Evolutionary conservation across 164 flowering plant genomes (phyloP).

Genomic region (Protea cynaroides): DNA sequence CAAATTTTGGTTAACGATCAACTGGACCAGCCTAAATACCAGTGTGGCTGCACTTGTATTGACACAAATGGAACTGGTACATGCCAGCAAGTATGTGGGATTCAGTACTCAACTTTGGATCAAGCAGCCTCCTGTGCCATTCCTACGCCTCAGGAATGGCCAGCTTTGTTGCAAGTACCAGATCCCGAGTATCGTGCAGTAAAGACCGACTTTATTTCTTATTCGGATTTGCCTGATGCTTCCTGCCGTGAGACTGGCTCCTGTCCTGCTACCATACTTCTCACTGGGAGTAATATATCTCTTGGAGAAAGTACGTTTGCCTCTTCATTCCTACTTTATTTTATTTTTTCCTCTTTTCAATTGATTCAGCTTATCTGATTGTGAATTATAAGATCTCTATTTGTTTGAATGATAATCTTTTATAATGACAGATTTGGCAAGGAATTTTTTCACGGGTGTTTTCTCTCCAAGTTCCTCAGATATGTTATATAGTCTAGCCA

Average conservation of each 20-base stretch:
- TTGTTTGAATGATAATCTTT: conserved; percentile 2
- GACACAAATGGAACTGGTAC: conserved; percentile 46
- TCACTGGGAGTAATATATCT: conserved; percentile 72
- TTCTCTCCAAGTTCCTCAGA: conserved; percentile 33
- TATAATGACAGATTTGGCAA: conserved; percentile 42
- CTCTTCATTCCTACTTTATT: conserved; percentile 5
- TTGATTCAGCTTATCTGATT: not conserved
- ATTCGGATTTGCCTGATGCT: conserved; percentile 51
- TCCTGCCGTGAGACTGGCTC: conserved; percentile 66
- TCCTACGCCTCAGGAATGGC: conserved; percentile 74
- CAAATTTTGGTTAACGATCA: conserved; percentile 47
- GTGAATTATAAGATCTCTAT: not conserved
- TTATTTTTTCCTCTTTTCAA: not conserved
- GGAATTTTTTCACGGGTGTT: conserved; percentile 38
- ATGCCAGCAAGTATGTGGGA: conserved; percentile 63
- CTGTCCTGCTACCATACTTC: conserved; percentile 69
- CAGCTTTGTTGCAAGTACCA: conserved; percentile 74
- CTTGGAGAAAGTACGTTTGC: conserved; percentile 53
- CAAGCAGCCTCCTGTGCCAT: conserved; percentile 60
- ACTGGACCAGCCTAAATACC: conserved; percentile 40
- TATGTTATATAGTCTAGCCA: conserved; percentile 35
- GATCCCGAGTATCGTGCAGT: conserved; percentile 64
- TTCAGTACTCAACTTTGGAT: conserved; percentile 50
- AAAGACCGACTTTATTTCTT: conserved; percentile 27
- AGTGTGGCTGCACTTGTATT: conserved; percentile 72